Percentiles rank a stretch among this genome's conserved stretches.
phyloP scores from a whole-genome alignment of 345 rosid species.

The Acer saccharum region DNA sequence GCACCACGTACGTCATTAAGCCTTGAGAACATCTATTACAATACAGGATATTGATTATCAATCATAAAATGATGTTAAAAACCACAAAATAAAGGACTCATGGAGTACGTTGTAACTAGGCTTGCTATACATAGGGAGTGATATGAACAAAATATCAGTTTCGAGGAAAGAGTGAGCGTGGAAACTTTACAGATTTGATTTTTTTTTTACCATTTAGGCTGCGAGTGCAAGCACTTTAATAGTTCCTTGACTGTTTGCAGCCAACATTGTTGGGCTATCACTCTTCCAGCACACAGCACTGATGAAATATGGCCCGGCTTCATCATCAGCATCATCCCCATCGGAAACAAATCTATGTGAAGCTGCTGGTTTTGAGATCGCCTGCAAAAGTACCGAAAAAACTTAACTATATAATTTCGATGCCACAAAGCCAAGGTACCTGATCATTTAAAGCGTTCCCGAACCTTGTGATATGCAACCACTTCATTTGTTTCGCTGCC shows the following conservation, averaged over 20 bases:
- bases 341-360: slow-evolving; percentile 54
- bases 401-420: neutral
- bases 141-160: neutral
- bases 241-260: slow-evolving; percentile 65
- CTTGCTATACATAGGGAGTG: neutral
- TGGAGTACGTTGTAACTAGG: neutral
- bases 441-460: neutral
- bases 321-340: slow-evolving; percentile 37
- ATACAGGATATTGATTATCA: neutral
- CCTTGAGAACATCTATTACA: neutral
- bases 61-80: neutral
- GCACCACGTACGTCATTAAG: too few species aligned
- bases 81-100: neutral
- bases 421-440: neutral
- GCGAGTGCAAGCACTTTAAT: slow-evolving; percentile 55
- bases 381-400: slow-evolving; percentile 37
- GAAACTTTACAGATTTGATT: too few species aligned
- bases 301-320: slow-evolving; percentile 44
- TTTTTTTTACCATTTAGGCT: slow-evolving; percentile 32
- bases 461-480: slow-evolving; percentile 70
- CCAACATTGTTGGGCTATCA: slow-evolving; percentile 52
- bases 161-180: neutral
- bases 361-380: slow-evolving; percentile 49
- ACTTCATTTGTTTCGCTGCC: slow-evolving; percentile 80
- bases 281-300: slow-evolving; percentile 74